These are phyloP conservation scores for Aspergillus coremiiformis DNA, from an alignment of 495 filamentous ascomycete species.

Conservation along the genomic window DNA sequence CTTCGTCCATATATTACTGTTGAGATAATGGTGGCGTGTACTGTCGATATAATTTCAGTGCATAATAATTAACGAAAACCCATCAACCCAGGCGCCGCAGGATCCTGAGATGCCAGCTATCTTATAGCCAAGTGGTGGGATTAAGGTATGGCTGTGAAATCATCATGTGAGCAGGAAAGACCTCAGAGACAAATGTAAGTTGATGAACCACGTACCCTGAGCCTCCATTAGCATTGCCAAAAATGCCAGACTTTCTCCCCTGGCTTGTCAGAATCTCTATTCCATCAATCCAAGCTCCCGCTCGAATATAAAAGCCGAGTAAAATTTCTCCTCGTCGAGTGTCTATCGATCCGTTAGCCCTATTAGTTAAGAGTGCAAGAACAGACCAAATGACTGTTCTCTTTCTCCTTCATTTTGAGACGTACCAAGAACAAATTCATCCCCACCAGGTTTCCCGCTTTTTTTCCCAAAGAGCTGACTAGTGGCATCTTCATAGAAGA, in stretches of 20 bases:
- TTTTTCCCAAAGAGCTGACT: conserved; percentile 85
- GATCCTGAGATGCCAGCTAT: conserved; percentile 84
- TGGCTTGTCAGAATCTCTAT: conserved; percentile 86
- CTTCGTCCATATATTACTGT: not conserved
- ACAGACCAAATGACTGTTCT: too few species aligned
- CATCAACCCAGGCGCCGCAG: conserved; percentile 76
- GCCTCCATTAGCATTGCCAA: conserved; percentile 75
- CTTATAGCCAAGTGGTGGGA: conserved; percentile 83
- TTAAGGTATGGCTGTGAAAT: conserved; percentile 65
- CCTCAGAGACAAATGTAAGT: not conserved
- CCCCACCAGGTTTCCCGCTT: conserved; percentile 66
- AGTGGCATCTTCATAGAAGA: conserved; percentile 82
- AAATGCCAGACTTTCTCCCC: conserved; percentile 76
- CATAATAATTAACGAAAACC: conserved; percentile 79
- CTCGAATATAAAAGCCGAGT: conserved; percentile 76
- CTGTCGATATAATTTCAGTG: conserved; percentile 33
- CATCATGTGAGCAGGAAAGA: not conserved
- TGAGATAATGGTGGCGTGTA: not conserved
- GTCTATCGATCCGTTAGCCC: conserved; percentile 39
- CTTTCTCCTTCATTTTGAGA: not conserved
- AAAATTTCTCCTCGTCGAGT: conserved; percentile 78
- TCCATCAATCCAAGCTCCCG: conserved; percentile 81
- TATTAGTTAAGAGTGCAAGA: not conserved
- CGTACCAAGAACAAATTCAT: conserved; percentile 70
- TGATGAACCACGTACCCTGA: conserved; percentile 55